Evolutionary conservation across 495 filamentous ascomycete genomes (phyloP), one percentile per base, ranked within the genome.

Genomic region (Sabuloglossum arenarium): DNA sequence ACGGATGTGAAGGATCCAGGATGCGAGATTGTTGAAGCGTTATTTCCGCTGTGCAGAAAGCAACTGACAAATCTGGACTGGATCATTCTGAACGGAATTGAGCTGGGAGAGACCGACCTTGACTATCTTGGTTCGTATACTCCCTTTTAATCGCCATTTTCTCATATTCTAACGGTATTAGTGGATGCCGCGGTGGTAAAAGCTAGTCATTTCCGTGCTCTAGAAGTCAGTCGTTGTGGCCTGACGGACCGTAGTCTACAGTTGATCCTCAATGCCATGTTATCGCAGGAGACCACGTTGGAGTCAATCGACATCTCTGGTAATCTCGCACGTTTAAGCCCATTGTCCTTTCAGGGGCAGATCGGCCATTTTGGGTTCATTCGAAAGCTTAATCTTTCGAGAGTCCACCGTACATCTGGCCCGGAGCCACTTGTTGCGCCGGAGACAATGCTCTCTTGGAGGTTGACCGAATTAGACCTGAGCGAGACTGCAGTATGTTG

Each of bases 161-260:
- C 43, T 60, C 37, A 8, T 24, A 27, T 51, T 24, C 53, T 62
- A 25, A 34, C 57, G 12, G 12, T 79, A 62, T 65, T 79, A 24
- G 80, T 84, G 46, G 78, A 81, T 62, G 80, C 81, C 11, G 79
- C 80, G 25, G 80, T 77, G 23, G 77, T 77, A 59, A 73, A 70
- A 56, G 70, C 65, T 24, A 81, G 83, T 50, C 78, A 85, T 63
- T 71, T 94, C 55, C 81, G 82, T 49, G 81, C 81, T n/a, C 71
- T 96, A 34, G 87, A 95, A 61, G 75, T 95, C 45, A 82, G 85
- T 21, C 76, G 79, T 27, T 93, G 88, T 62, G 80, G 80, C 27
- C 65, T 93, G 34, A 84, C 77, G 0, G 78, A 82, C 59, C 63
- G 73, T 49, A 73, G 72, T 25, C 65, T 83, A 51, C 69, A 69